Base-by-base conservation (phyloP, 1,139 yeast genomes). In the Suhomyces kunorum region DNA sequence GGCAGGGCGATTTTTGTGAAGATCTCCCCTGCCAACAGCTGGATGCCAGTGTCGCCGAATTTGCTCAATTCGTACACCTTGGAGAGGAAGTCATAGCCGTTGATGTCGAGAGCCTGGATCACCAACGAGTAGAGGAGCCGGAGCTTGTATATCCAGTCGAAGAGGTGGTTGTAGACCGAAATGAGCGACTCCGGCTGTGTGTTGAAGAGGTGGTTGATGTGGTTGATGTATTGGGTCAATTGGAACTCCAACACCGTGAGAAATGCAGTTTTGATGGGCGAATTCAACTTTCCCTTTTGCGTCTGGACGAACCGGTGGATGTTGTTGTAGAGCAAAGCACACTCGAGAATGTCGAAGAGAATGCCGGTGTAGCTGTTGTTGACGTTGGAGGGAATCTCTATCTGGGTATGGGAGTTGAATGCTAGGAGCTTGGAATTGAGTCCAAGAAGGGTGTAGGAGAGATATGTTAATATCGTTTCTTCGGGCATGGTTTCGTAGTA, bases 391-490 rank as follows among this genome's bases (percentile, higher is more conserved):
- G 95, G 89, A 8, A 87, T 58, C 29, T 61, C 63, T 6, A 66
- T 50, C 11, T 66, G 62, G 11, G 56, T 50, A 22, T 41, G 38
- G 9, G 34, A 25, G 6, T 60, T 59, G 60, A 84, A 76, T 1
- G 78, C 71, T 37, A 88, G 76, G 30, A 80, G 52, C 29, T 74
- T 75, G 1, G 95, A 81, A 33, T 86, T 84, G 6, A 87, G 73
- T 0, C 96, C 97, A 17, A 83, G 71, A 23, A 90, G 62, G 0
- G 87, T 77, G 56, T 77, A 89, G 3, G 85, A 78, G 5, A 87
- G 62, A 47, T 77, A 83, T 11, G 70, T 67, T 37, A 86, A 53
- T 3, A 88, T 71, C 4, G 68, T 74, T 7, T 63, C 63, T 45
- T 84, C 89, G 2, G 62, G 56, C 29, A 64, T 43, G 1, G 71